Conservation (phyloP, 306 rosid genomes). For the Albizia julibrissin region DNA sequence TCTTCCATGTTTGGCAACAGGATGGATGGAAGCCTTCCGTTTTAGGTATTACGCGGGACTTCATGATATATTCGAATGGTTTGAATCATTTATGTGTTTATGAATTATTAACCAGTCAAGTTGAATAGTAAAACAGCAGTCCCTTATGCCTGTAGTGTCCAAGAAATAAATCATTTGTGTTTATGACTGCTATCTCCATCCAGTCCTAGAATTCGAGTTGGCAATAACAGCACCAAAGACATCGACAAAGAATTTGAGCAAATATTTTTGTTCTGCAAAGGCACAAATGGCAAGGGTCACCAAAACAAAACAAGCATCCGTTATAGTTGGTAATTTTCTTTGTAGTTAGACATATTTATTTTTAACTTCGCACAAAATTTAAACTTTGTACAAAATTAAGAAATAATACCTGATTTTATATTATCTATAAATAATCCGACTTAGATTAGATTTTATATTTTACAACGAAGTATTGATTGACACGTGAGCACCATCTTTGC, state of each 20-base stretch:
- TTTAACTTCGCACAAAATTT: not conserved
- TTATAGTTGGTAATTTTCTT: too few relatives aligned
- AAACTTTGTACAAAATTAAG: too few relatives aligned
- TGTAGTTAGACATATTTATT: too few relatives aligned
- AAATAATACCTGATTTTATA: not conserved
- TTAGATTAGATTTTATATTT: not conserved
- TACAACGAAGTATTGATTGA: too few relatives aligned
- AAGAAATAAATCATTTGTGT: too few relatives aligned
- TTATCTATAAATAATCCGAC: too few relatives aligned
- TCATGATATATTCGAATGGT: not conserved
- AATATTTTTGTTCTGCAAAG: not conserved
- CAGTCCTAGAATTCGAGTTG: not conserved
- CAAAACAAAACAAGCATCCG: not conserved
- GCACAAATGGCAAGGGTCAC: not conserved
- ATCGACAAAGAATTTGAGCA: not conserved
- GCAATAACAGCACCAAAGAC: not conserved
- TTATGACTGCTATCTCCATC: not conserved
- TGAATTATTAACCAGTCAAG: not conserved
- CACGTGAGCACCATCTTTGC: not conserved
- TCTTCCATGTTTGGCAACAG: not conserved
- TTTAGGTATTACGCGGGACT: not conserved
- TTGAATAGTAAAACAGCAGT: not conserved
- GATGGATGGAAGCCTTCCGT: not conserved
- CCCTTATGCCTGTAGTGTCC: not conserved
- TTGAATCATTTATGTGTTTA: not conserved